Conservation (phyloP, 2,329 filamentous ascomycete genomes). For the Penicillium brevicompactum region DNA sequence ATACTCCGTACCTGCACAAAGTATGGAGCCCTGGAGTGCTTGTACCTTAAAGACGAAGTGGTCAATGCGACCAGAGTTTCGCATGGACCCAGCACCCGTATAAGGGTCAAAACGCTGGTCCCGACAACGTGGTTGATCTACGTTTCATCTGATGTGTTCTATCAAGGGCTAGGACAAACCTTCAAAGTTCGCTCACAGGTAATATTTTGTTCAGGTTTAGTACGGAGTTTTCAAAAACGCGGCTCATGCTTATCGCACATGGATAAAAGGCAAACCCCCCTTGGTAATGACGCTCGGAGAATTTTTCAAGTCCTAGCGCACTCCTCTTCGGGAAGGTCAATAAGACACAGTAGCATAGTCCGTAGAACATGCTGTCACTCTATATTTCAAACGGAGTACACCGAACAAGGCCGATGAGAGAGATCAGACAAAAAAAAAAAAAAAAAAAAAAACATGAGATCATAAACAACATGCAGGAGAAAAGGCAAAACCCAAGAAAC, state of each 20-base stretch:
- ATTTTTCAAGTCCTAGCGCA: slow-evolving; percentile 2
- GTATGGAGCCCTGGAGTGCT: too few relatives aligned
- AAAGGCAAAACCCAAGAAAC: background rate
- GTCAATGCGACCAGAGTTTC: background rate
- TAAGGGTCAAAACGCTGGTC: background rate
- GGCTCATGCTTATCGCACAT: too few relatives aligned
- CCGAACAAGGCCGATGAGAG: background rate
- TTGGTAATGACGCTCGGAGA: background rate
- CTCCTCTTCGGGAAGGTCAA: slow-evolving; percentile 1
- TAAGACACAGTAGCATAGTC: background rate
- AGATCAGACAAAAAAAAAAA: background rate
- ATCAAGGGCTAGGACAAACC: background rate
- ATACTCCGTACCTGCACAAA: background rate
- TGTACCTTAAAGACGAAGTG: background rate
- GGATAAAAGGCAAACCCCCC: background rate
- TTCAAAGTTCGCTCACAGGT: background rate
- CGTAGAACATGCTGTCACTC: background rate
- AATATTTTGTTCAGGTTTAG: background rate
- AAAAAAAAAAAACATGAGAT: background rate
- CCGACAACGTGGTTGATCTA: background rate
- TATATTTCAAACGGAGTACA: background rate
- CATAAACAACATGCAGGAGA: background rate
- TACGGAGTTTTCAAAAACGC: too few relatives aligned
- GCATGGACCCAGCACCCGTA: background rate
- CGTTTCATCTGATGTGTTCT: slow-evolving; percentile 3